Evolutionary conservation across 2,329 filamentous ascomycete species (phyloP).

Genomic region (Botrytis porri): DNA sequence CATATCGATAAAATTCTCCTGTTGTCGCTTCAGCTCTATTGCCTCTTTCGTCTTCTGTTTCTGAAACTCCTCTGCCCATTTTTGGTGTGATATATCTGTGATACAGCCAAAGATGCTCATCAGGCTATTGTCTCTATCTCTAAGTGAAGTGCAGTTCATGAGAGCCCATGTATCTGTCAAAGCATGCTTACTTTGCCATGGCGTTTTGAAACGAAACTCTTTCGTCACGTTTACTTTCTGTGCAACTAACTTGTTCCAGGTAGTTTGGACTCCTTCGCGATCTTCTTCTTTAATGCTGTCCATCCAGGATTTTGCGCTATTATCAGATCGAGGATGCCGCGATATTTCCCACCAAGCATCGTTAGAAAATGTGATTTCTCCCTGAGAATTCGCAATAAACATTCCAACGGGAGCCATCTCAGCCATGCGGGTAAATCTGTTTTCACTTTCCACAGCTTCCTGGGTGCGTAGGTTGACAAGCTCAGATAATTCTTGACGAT

Average conservation of each 20-base stretch:
- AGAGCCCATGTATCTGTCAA: slow-evolving; percentile 72
- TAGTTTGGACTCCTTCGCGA: slow-evolving; percentile 51
- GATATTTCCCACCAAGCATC: slow-evolving; percentile 73
- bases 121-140: slow-evolving; percentile 58
- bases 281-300: slow-evolving; percentile 68
- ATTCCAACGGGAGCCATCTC: slow-evolving; percentile 50
- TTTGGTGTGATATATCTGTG: slow-evolving; percentile 82
- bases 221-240: slow-evolving; percentile 63
- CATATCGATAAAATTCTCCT: slow-evolving; percentile 80
- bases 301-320: slow-evolving; percentile 66
- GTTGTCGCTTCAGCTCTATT: slow-evolving; percentile 61
- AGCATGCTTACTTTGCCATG: slow-evolving; percentile 58
- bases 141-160: slow-evolving; percentile 74
- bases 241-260: slow-evolving; percentile 61
- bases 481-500: slow-evolving; percentile 73
- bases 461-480: slow-evolving; percentile 65
- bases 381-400: slow-evolving; percentile 73
- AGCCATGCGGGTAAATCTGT: slow-evolving; percentile 64
- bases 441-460: slow-evolving; percentile 65
- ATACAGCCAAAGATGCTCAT: slow-evolving; percentile 78
- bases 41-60: slow-evolving; percentile 47
- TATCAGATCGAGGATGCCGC: slow-evolving; percentile 57
- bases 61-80: slow-evolving; percentile 59
- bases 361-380: slow-evolving; percentile 75
- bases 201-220: slow-evolving; percentile 73